These are phyloP conservation scores for Globisporangium parvum DNA, from an alignment of 352 stramenopile genomes.

Conservation along the genomic window DNA sequence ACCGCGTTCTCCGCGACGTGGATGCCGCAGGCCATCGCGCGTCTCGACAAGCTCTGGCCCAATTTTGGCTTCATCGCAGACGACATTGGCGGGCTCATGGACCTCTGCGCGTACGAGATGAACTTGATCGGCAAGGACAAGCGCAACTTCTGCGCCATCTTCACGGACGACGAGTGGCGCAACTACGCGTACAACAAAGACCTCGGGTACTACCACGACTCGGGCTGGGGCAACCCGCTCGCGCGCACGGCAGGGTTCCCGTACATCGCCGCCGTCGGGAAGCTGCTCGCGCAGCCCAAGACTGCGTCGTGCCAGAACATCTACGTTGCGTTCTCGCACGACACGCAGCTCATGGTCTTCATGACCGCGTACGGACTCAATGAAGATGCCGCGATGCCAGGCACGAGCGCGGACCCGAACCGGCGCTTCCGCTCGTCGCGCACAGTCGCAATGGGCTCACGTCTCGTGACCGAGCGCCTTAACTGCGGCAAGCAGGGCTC, in stretches of 20 bases:
- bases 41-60: constrained; percentile 33
- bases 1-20: constrained; percentile 9
- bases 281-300: constrained; percentile 31
- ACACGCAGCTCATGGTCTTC: constrained; percentile 49
- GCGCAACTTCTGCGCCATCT: constrained; percentile 38
- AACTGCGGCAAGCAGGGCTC: constrained; percentile 25
- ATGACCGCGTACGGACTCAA: constrained; percentile 38
- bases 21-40: constrained; percentile 7
- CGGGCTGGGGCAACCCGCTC: constrained; percentile 35
- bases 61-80: constrained; percentile 28
- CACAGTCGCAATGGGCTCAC: constrained; percentile 33
- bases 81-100: constrained; percentile 37
- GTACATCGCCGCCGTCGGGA: constrained; percentile 34
- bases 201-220: constrained; percentile 52
- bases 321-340: constrained; percentile 44
- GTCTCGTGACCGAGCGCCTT: constrained; percentile 39
- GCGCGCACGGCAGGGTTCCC: constrained; percentile 35
- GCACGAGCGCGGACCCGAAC: constrained; percentile 21
- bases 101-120: constrained; percentile 54
- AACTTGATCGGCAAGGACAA: constrained; percentile 36
- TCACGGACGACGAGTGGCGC: constrained; percentile 50
- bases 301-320: constrained; percentile 48
- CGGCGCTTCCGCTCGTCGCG: constrained; percentile 44
- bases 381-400: constrained; percentile 36
- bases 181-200: constrained; percentile 50